Conservation (phyloP, 202 grass and related monocot species). For the Miscanthus sacchariflorus region DNA sequence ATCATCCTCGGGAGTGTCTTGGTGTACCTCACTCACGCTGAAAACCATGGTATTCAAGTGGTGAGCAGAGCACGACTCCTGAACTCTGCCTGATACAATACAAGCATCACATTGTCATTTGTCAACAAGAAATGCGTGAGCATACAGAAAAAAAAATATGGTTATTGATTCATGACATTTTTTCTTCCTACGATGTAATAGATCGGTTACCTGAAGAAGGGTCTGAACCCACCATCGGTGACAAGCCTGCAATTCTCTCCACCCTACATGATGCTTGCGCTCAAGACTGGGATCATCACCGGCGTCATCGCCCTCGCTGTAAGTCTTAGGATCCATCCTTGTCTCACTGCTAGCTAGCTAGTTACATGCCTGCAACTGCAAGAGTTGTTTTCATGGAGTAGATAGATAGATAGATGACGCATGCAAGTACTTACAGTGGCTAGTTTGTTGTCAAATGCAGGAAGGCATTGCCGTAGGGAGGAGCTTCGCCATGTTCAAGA, state of each 20-base stretch:
- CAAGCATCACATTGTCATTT: background rate
- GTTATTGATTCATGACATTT: background rate
- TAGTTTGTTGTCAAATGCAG: conserved; percentile 28
- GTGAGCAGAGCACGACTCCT: conserved; percentile 52
- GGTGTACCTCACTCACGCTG: conserved; percentile 77
- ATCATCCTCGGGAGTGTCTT: conserved; percentile 75
- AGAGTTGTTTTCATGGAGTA: background rate
- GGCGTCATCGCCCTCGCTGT: conserved; percentile 86
- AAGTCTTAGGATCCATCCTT: conserved; percentile 18
- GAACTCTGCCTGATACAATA: background rate
- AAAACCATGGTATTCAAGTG: conserved; percentile 92
- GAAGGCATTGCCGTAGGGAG: conserved; percentile 93
- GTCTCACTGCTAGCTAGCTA: too few species aligned
- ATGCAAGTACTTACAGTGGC: background rate
- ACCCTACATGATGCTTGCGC: conserved; percentile 72
- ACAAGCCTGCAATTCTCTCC: conserved; percentile 69
- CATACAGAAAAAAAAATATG: background rate
- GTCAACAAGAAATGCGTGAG: background rate
- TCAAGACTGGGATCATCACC: conserved; percentile 89
- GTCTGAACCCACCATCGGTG: conserved; percentile 75
- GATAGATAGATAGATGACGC: too few species aligned
- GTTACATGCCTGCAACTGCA: background rate
- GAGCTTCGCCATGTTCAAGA: conserved; percentile 94
- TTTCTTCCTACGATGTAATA: conserved; percentile 22
- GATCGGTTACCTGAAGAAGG: conserved; percentile 90